A percentile compares a stretch with the other conserved stretches of the same genome.
These are phyloP conservation scores for Termitomyces titanicus DNA, from an alignment of 768 basidiomycete genomes.

Conservation along the genomic window DNA sequence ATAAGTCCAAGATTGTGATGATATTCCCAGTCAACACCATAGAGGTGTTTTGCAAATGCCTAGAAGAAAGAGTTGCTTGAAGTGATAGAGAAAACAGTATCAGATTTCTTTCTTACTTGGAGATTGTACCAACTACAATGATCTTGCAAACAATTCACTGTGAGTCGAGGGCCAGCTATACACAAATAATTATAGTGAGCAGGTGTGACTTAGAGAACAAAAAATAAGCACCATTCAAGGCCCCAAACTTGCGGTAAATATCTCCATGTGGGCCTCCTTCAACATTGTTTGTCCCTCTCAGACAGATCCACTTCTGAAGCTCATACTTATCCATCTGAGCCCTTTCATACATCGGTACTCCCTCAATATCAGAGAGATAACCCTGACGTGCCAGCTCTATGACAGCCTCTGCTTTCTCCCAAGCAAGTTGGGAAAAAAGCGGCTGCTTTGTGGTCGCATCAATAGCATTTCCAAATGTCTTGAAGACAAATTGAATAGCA, in stretches of 20 bases:
- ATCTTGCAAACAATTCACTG: constrained; percentile 20
- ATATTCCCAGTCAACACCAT: constrained; percentile 2
- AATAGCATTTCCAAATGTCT: constrained; percentile 14
- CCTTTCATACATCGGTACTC: constrained; percentile 16
- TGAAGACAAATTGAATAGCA: constrained; percentile 16
- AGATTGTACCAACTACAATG: constrained; percentile 21
- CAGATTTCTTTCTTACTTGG: not conserved
- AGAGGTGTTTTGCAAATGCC: constrained; percentile 17
- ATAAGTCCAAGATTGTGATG: constrained; percentile 14
- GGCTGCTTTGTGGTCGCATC: constrained; percentile 17
- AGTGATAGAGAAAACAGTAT: not conserved
- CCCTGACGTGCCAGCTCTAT: constrained; percentile 18
- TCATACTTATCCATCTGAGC: constrained; percentile 16
- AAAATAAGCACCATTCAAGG: constrained; percentile 8
- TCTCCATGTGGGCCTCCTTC: constrained; percentile 24
- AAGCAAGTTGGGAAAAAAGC: constrained; percentile 10
- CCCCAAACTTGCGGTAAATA: constrained; percentile 18
- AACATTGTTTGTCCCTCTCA: constrained; percentile 20
- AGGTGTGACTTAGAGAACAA: not conserved
- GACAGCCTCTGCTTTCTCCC: constrained; percentile 11
- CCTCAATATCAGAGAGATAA: constrained; percentile 19
- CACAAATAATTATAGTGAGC: not conserved
- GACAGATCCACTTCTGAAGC: constrained; percentile 16
- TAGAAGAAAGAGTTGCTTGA: constrained; percentile 1
- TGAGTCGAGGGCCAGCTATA: constrained; percentile 17